Evolutionary conservation across 2,329 filamentous ascomycete species (phyloP).

Genomic region (Fusarium anthophilum): DNA sequence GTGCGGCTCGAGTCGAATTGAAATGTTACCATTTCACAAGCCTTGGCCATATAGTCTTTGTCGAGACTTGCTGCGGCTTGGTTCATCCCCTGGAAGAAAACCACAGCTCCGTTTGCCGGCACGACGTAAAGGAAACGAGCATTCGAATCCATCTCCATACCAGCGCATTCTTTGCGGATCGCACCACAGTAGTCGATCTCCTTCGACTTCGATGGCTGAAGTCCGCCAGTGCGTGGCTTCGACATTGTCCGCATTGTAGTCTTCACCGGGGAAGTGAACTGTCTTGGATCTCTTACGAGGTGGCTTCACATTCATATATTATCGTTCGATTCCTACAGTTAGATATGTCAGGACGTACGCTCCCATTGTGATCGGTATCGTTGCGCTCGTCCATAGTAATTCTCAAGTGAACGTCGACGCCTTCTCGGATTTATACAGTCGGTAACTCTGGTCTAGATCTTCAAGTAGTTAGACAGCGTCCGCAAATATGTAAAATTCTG

Average conservation of each 20-base stretch:
- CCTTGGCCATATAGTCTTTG: neutral
- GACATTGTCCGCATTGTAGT: neutral
- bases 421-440: neutral
- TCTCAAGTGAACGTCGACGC: too few relatives aligned
- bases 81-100: neutral
- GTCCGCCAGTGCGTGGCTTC: neutral
- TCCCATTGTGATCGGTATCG: neutral
- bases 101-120: too few relatives aligned
- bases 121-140: neutral
- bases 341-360: neutral
- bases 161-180: neutral
- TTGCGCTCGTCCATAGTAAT: neutral
- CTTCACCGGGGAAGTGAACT: neutral
- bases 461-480: neutral
- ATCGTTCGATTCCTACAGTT: too few relatives aligned
- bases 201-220: neutral
- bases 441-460: neutral
- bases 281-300: neutral
- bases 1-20: neutral
- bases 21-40: neutral
- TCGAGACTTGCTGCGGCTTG: neutral
- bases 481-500: neutral
- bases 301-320: neutral
- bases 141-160: neutral
- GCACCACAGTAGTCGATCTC: neutral